These are phyloP conservation scores for Wickerhamomyces sp. DNA, from an alignment of 1,139 yeast species.

Conservation along the genomic window DNA sequence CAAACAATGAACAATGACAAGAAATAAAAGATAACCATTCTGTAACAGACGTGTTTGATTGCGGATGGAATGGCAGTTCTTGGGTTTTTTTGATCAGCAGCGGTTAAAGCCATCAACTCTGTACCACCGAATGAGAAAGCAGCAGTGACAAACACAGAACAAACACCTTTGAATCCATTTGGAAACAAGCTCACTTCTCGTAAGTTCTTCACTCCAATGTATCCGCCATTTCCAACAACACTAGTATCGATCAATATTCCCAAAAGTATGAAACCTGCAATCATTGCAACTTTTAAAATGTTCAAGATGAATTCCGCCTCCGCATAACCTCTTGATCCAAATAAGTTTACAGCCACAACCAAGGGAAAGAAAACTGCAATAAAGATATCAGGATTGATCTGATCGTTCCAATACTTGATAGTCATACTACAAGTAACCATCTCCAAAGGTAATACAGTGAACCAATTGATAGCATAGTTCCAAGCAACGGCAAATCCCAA, in stretches of 20 bases:
- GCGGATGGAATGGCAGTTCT: constrained; percentile 67
- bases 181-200: constrained; percentile 59
- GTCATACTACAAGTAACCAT: constrained; percentile 70
- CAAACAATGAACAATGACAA: constrained; percentile 60
- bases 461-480: constrained; percentile 75
- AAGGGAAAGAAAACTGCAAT: constrained; percentile 59
- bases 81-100: constrained; percentile 85
- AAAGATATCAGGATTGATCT: constrained; percentile 50
- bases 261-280: constrained; percentile 58
- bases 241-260: constrained; percentile 62
- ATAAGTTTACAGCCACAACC: constrained; percentile 51
- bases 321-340: constrained; percentile 69
- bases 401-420: constrained; percentile 51
- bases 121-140: constrained; percentile 87
- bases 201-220: constrained; percentile 62
- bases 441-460: constrained; percentile 67
- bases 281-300: constrained; percentile 53
- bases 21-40: constrained; percentile 60
- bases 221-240: constrained; percentile 60
- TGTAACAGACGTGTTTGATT: constrained; percentile 71
- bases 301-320: constrained; percentile 67
- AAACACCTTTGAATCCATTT: constrained; percentile 67
- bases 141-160: constrained; percentile 77
- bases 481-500: constrained; percentile 74
- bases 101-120: constrained; percentile 80